Base-by-base conservation (phyloP, 148 eudicot genomes). In the Spergularia bocconei region DNA sequence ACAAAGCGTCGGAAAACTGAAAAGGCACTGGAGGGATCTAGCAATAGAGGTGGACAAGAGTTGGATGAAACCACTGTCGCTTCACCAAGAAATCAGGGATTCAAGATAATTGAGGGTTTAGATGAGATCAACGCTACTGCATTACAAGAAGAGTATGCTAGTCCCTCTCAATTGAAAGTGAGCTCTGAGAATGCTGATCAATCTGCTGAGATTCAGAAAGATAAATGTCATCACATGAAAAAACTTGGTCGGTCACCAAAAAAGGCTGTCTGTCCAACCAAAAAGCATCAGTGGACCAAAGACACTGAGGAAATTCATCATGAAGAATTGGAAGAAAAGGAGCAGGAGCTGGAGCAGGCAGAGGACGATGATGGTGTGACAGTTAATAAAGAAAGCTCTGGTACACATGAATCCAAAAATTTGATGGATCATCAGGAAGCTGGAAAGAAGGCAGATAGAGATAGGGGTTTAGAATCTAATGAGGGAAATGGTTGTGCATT, bases 171-270 rank as follows among this genome's bases (percentile, higher is more conserved):
- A 3, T 41, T 47, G 56, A 69, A 17, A 52, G 50, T 53, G 1
- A 66, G 16, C 14, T 36, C 54, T 64, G 69, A 55, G 60, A 36
- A 39, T 69, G 65, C 1, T 54, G 57, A 80, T 15, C 67, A 73
- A 38, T 39, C 67, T 79, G 61, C 67, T 56, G 79, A 50, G 63
- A 54, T 52, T 54, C 79, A 68, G 39, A 77, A 75, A 54, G 72
- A 69, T 72, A 54, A 64, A 19, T 59, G 3, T 68, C 56, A 39
- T 68, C 23, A 41, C 51, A 20, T 29, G 10, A 9, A 73, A 73
- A 62, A 23, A 11, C 69, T 19, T 55, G 71, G 4, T 38, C 13
- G 56, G 20, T 70, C 73, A 9, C 78, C 60, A 11, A 63, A 23
- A 51, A 17, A 68, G 41, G 73, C 36, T 67, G 47, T 44, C 41